Base-by-base conservation (phyloP, 2,329 filamentous ascomycete species). In the Verticillium isaacii region DNA sequence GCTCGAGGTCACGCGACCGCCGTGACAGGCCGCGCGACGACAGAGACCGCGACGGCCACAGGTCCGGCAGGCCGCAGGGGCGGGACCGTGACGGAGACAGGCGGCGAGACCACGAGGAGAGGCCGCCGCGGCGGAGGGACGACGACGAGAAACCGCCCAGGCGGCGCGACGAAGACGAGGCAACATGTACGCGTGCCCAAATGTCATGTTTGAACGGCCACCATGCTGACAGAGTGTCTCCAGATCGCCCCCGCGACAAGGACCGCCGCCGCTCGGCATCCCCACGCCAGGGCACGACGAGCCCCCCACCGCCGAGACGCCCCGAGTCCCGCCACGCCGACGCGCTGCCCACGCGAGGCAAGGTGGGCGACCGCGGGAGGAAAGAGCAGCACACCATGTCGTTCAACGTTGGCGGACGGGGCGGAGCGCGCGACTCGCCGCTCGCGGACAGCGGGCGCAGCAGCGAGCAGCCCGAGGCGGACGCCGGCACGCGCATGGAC, bases 31-130 rank as follows among this genome's bases (percentile, higher is more conserved):
- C 68, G 23, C 69, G 76, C 71, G 70, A 79, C 62, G 69, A 74
- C 58, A 68, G 71, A 52, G 65, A 71, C 37, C 69, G 68, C 29
- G 77, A 76, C 59, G 66, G 68, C 52, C 63, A 70, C 15, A 66
- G 73, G 67, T 50, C 45, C 19, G 45, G 45, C 19, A 50, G 45
- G 45, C 17, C 17, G 7, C 45, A 50, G n/a, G 73, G 75, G 67
- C 73, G 70, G 67, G 77, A 72, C 65, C 71, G 77, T 60, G 78
- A 81, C 19, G 71, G 72, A 9, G 72, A 75, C 57, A 66, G 72
- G 39, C 72, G 67, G 25, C 65, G 70, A 59, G 69, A 75, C 32
- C 69, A 73, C n/a, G 69, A 67, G 6, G 62, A 66, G 11, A 74
- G 77, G 34, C 71, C 76, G 37, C 60, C 67, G 58, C 62, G 66